phyloP scores from a whole-genome alignment of 139 green algal species.

The Zygnema circumcarinatum region DNA sequence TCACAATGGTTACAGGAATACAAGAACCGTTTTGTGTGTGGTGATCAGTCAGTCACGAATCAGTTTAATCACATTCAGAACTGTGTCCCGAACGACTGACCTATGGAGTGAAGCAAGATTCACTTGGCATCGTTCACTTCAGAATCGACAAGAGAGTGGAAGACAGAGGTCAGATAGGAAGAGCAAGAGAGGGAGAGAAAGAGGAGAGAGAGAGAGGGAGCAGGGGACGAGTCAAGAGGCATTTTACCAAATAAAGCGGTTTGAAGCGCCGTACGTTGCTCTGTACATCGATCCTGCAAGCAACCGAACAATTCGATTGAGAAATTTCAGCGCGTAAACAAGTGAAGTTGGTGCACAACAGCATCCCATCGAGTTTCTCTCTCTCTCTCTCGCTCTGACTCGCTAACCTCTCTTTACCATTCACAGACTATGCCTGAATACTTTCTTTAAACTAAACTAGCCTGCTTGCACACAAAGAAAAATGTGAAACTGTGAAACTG shows the following conservation, averaged over 20 bases:
- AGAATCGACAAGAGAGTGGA: too few species aligned
- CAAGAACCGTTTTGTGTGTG: too few species aligned
- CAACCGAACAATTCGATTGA: neutral
- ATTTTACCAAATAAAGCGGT: slow-evolving; percentile 41
- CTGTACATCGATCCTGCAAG: slow-evolving; percentile 57
- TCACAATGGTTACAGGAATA: too few species aligned
- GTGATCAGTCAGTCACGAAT: too few species aligned
- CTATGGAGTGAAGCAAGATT: too few species aligned
- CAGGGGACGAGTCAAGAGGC: neutral
- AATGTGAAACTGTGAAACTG: neutral
- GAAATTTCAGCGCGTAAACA: too few species aligned
- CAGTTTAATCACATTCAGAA: too few species aligned
- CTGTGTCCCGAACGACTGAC: too few species aligned
- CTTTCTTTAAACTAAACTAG: neutral
- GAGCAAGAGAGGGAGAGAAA: too few species aligned
- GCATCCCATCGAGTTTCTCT: neutral
- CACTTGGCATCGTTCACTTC: too few species aligned
- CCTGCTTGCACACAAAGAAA: neutral
- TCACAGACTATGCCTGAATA: neutral
- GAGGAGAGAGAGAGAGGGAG: too few species aligned
- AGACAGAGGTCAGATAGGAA: too few species aligned
- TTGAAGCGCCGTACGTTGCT: slow-evolving; percentile 49
- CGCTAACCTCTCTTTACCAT: neutral
- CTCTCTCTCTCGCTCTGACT: neutral
- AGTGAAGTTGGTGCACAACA: neutral